Evolutionary conservation across 2,329 filamentous ascomycete genomes (phyloP).

Genomic region (Penicillium occitanis): DNA sequence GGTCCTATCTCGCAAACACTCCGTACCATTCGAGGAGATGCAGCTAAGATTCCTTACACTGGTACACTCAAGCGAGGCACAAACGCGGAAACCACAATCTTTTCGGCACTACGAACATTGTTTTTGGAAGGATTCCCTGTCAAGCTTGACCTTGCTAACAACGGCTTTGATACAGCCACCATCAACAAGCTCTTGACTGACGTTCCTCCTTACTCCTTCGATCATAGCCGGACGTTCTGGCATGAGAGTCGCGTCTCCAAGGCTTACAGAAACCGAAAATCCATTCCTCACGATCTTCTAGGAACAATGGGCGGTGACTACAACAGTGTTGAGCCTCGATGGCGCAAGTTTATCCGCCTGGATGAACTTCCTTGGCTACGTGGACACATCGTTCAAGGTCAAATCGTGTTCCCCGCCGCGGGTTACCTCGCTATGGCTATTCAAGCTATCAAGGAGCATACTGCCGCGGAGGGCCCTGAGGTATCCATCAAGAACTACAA

Average conservation of each 20-base stretch:
- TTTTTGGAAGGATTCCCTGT: not conserved
- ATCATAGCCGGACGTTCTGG: conserved; percentile 16
- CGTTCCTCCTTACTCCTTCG: not conserved
- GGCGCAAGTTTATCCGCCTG: conserved; percentile 32
- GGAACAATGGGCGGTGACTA: not conserved
- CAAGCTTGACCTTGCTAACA: not conserved
- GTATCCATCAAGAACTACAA: conserved; percentile 21
- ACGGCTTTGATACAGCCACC: not conserved
- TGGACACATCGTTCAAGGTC: conserved; percentile 35
- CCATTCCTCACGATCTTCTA: conserved; percentile 18
- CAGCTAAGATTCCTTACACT: not conserved
- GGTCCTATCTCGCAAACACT: not conserved
- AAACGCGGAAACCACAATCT: not conserved
- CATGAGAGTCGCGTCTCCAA: conserved; percentile 20
- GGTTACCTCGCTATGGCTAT: conserved; percentile 32
- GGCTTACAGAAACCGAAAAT: conserved; percentile 12
- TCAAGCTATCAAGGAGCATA: conserved; percentile 25
- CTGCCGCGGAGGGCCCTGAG: conserved; percentile 22
- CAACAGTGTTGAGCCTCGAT: conserved; percentile 18
- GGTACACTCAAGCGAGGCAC: not conserved
- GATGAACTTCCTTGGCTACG: conserved; percentile 36
- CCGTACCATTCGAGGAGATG: not conserved
- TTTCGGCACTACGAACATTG: not conserved
- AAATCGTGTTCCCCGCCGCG: conserved; percentile 34
- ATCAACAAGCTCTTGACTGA: not conserved